Conservation (phyloP, 2,329 filamentous ascomycete species). For the Cladosporium sp. region DNA sequence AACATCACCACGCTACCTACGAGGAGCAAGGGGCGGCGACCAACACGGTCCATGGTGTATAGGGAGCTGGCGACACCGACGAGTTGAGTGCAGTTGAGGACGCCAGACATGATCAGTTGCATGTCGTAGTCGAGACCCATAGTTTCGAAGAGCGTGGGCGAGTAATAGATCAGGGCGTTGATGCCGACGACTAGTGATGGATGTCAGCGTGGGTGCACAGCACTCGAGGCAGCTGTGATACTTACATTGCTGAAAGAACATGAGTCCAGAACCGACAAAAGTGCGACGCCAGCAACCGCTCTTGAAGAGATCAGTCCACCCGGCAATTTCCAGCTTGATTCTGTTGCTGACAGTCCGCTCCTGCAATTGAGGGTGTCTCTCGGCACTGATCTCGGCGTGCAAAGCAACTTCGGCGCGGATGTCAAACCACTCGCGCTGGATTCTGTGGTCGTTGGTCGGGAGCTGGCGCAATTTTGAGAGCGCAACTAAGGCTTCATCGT, state of each 20-base stretch:
- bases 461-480: conserved; percentile 34
- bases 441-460: conserved; percentile 44
- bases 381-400: conserved; percentile 41
- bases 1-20: conserved; percentile 45
- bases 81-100: conserved; percentile 41
- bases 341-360: conserved; percentile 22
- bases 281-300: conserved; percentile 44
- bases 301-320: conserved; percentile 47
- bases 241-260: conserved; percentile 53
- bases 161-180: conserved; percentile 46
- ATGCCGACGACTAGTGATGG: conserved; percentile 34
- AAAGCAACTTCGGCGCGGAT: conserved; percentile 52
- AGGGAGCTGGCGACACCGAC: conserved; percentile 37
- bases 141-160: conserved; percentile 40
- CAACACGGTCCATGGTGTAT: conserved; percentile 42
- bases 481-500: conserved; percentile 27
- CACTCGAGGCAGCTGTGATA: conserved; percentile 24
- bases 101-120: conserved; percentile 37
- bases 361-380: conserved; percentile 33
- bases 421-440: conserved; percentile 50
- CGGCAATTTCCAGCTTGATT: conserved; percentile 41
- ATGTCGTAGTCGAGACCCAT: conserved; percentile 36
- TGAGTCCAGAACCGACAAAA: conserved; percentile 47
- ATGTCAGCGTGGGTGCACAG: neutral
- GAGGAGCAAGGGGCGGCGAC: conserved; percentile 37